Conservation (phyloP, 164 flowering plant species). For the Aristolochia contorta region DNA sequence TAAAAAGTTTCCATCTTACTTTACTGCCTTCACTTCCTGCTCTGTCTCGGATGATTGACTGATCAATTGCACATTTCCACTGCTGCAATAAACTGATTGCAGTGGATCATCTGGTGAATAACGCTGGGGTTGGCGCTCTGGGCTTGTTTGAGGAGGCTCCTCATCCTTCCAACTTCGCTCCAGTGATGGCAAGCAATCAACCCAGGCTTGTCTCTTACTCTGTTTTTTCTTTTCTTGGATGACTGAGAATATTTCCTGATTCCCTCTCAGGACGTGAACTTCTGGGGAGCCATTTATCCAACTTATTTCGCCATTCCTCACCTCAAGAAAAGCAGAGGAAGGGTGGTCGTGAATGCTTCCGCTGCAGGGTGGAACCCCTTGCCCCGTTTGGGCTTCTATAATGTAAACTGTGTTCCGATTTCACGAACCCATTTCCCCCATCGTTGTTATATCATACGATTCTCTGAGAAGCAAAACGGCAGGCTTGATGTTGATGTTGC, state of each 20-base stretch:
- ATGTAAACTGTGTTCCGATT: conserved; percentile 14
- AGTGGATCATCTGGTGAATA: conserved; percentile 75
- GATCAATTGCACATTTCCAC: too few species aligned
- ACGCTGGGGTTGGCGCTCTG: conserved; percentile 38
- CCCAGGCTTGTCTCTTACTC: neutral
- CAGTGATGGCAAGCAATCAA: conserved; percentile 36
- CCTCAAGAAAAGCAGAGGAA: conserved; percentile 37
- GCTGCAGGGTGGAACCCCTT: conserved; percentile 25
- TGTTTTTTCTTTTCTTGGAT: neutral
- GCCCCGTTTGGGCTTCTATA: conserved; percentile 34
- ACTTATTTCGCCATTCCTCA: conserved; percentile 44
- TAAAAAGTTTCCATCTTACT: neutral
- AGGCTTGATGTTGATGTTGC: neutral
- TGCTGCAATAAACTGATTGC: neutral
- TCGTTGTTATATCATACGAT: too few species aligned
- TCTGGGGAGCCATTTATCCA: conserved; percentile 47
- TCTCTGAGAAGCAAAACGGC: too few species aligned
- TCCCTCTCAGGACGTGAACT: conserved; percentile 35
- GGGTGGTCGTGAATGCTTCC: conserved; percentile 33
- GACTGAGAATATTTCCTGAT: neutral
- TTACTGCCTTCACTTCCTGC: neutral
- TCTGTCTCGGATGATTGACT: too few species aligned
- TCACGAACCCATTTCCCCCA: too few species aligned
- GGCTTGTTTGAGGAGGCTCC: conserved; percentile 35
- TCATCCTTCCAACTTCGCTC: conserved; percentile 12